Evolutionary conservation across 140 eudicot species (phyloP).

Genomic region (Stevia rebaudiana): DNA sequence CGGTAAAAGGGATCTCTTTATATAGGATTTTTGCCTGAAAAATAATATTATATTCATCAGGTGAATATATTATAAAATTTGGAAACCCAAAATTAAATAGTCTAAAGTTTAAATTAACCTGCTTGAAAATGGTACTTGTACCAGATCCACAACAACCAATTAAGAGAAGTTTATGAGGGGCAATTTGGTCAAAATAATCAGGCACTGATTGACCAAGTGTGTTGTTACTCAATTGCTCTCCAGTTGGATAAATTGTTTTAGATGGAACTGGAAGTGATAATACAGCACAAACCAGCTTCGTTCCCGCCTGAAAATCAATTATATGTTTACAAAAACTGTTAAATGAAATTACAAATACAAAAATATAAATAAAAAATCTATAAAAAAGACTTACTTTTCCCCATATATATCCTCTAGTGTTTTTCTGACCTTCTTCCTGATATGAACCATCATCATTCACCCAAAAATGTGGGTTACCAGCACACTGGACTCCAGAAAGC

Average conservation of each 20-base stretch:
- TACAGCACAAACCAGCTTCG: constrained; percentile 87
- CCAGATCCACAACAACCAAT: constrained; percentile 91
- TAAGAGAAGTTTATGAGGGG: constrained; percentile 68
- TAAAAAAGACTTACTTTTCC: constrained; percentile 69
- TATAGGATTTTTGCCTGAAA: constrained; percentile 87
- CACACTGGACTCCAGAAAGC: constrained; percentile 99
- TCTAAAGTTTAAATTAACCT: constrained; percentile 38
- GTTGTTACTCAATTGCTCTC: constrained; percentile 55
- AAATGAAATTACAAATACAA: background rate
- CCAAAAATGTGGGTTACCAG: constrained; percentile 99
- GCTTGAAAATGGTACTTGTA: constrained; percentile 92
- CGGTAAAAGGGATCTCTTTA: constrained; percentile 71
- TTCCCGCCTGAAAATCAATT: constrained; percentile 67
- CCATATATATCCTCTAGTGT: constrained; percentile 95
- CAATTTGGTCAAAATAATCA: constrained; percentile 60
- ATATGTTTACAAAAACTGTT: constrained; percentile 2
- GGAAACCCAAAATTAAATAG: background rate
- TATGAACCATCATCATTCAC: constrained; percentile 98
- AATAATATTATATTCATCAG: constrained; percentile 11
- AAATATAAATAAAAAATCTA: background rate
- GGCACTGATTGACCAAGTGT: constrained; percentile 41
- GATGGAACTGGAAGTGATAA: constrained; percentile 94
- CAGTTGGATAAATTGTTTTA: constrained; percentile 43
- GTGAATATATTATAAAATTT: background rate
- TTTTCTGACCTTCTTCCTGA: constrained; percentile 98